Evolutionary conservation across 768 basidiomycete species (phyloP), one percentile per base, ranked within the genome.

Genomic region (Hortiboletus flavorubellus): DNA sequence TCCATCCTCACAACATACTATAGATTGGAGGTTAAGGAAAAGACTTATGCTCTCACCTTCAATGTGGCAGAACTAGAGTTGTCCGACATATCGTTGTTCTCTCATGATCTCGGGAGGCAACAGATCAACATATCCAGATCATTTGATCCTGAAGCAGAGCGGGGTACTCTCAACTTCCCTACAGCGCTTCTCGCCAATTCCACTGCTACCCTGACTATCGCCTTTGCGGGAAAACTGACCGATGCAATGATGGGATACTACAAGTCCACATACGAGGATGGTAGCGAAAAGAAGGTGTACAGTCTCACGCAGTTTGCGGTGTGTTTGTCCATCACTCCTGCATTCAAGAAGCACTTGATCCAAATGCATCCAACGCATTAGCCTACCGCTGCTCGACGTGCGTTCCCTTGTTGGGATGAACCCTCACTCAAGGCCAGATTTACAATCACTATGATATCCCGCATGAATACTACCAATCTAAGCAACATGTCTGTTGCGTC

Each of bases 381-480:
- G 87, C 86, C 94, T 38, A 96, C 91, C 39, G 86, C 86, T 55
- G 94, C 95, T 9, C 78, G 94, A 47, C 80, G 83, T 41, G 84
- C 87, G 7, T 90, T 92, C 70, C 91, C 91, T 29, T 91, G 87
- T 74, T 96, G 91, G 91, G 95, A 97, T 67, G 94, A 97, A 67
- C 96, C 95, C 15, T 78, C 83, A 37, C 77, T 95, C 61, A 98
- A 98, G 70, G 88, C 93, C 0, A 93, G 87, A 3, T 91, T 87
- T 67, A 65, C 80, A 0, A 75, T 93, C 55, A 87, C 86, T 12
- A 77, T 95, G 78, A 78, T 95, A 64, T 91, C 92, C n/a, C 83
- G 85, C 56, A 76, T 74, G 9, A 82, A 84, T 58, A 87, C 89
- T 4, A 82, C 85, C 66, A 89, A 82, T 68, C 75, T 98, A 57